phyloP scores from a whole-genome alignment of 2,329 filamentous ascomycete species.

The Cladobotryum protrusum region DNA sequence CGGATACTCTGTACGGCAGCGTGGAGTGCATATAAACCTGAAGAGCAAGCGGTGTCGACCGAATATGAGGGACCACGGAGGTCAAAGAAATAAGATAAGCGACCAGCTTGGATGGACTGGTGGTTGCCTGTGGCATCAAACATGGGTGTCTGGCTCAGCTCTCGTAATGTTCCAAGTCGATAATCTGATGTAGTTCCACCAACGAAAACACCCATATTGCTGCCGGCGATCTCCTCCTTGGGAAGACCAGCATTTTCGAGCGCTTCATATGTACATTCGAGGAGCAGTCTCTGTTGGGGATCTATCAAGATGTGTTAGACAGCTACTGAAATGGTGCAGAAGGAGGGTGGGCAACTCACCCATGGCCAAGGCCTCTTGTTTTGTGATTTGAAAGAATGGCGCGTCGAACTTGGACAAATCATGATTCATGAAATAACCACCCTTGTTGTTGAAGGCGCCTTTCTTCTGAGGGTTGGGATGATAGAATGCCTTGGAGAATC shows the following conservation, averaged over 20 bases:
- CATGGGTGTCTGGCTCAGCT: slow-evolving; percentile 43
- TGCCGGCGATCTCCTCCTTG: slow-evolving; percentile 40
- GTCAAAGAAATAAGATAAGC: slow-evolving; percentile 51
- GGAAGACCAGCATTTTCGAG: slow-evolving; percentile 47
- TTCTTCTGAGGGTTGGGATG: slow-evolving; percentile 39
- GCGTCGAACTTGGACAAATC: slow-evolving; percentile 45
- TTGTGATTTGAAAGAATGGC: slow-evolving; percentile 46
- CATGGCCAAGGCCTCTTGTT: slow-evolving; percentile 45
- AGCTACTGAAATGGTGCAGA: not conserved
- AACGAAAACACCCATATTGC: slow-evolving; percentile 44
- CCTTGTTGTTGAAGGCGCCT: slow-evolving; percentile 31
- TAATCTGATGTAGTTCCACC: slow-evolving; percentile 45
- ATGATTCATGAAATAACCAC: slow-evolving; percentile 38
- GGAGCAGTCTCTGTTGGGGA: slow-evolving; percentile 46
- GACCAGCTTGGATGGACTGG: slow-evolving; percentile 47
- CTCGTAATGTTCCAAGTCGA: slow-evolving; percentile 35
- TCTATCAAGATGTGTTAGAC: slow-evolving; percentile 25
- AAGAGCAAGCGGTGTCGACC: slow-evolving; percentile 48
- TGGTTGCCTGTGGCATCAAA: slow-evolving; percentile 46
- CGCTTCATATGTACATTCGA: slow-evolving; percentile 50
- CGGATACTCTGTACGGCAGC: slow-evolving; percentile 44
- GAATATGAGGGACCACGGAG: slow-evolving; percentile 48
- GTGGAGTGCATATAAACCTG: slow-evolving; percentile 44
- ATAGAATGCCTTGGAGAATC: slow-evolving; percentile 41
- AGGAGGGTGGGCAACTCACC: slow-evolving; percentile 15